Base-by-base conservation (phyloP, 306 rosid species). In the Prosopis cineraria region DNA sequence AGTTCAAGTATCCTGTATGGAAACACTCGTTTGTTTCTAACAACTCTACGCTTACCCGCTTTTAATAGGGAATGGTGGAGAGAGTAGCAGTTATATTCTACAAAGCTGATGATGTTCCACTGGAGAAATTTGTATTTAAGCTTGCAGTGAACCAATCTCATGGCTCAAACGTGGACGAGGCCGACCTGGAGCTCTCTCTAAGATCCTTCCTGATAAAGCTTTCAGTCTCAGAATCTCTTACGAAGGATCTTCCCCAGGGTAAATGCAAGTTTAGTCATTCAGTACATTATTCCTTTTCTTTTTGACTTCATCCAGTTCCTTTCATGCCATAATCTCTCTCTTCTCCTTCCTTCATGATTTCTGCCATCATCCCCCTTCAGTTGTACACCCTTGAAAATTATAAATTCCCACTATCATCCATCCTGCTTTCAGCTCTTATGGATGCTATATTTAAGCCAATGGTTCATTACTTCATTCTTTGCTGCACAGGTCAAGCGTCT, bases 91-190 rank as follows among this genome's bases (percentile, higher is more conserved):
- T 95, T 74, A 85, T 89, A 71, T 89, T 93, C 88, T 91, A 82
- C 80, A 75, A 79, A 48, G 30, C 83, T 48, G 88, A 87, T 12
- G 53, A 83, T 43, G 70, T 83, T 77, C 93, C 91, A 8, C 25
- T 84, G 63, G 98, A 95, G 88, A 84, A 91, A 81, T 95, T 91
- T 74, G 72, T 88, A 70, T 95, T 91, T 88, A 91, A 89, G 89
- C 87, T 91, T 64, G 62, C 72, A 25, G 74, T 91, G 89, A 86
- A 88, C 85, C 92, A 59, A 62, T 77, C 91, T 40, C 82, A 60
- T 79, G 87, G 84, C 69, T 83, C 96, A 36, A 82, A 85, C 47
- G 84, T 93, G 65, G 87, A 88, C 75, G 91, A 88, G 53, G 83
- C 82, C 50, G 87, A 91, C 73, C 82, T 93, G 85, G 91, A 89